These are phyloP conservation scores for Cyclotella cryptica DNA, from an alignment of 108 stramenopile genomes.

Conservation along the genomic window DNA sequence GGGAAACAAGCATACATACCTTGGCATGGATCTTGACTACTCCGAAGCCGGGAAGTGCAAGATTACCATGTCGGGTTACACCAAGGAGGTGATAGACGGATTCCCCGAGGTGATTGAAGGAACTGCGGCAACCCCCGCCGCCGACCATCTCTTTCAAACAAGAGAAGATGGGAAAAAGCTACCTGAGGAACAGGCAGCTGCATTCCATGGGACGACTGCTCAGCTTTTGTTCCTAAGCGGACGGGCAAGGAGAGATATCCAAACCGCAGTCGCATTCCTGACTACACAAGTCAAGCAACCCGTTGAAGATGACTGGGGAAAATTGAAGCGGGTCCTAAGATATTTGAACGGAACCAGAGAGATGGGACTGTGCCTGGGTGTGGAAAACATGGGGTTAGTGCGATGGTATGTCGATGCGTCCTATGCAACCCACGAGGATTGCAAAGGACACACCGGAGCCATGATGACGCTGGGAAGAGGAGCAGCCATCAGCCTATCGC, in stretches of 20 bases:
- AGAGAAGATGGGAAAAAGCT: background rate
- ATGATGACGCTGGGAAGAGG: background rate
- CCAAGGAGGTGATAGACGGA: background rate
- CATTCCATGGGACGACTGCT: background rate
- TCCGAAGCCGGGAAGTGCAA: background rate
- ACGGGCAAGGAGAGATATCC: background rate
- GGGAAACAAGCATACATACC: background rate
- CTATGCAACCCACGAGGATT: background rate
- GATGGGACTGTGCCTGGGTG: background rate
- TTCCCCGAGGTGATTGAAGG: background rate
- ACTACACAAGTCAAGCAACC: background rate
- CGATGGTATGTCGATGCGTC: conserved; percentile 1
- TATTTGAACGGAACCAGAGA: background rate
- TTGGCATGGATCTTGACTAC: background rate
- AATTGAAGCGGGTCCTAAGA: background rate
- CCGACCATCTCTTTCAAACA: background rate
- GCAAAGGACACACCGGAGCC: conserved; percentile 2
- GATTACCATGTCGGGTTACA: background rate
- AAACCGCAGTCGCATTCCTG: background rate
- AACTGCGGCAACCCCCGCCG: conserved; percentile 1
- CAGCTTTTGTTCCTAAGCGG: background rate
- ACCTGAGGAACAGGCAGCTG: conserved; percentile 1
- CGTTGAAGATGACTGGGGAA: conserved; percentile 5
- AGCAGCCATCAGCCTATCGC: background rate
- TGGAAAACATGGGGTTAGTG: background rate